phyloP scores from a whole-genome alignment of 1,139 yeast species.

The Hyphopichia burtonii region DNA sequence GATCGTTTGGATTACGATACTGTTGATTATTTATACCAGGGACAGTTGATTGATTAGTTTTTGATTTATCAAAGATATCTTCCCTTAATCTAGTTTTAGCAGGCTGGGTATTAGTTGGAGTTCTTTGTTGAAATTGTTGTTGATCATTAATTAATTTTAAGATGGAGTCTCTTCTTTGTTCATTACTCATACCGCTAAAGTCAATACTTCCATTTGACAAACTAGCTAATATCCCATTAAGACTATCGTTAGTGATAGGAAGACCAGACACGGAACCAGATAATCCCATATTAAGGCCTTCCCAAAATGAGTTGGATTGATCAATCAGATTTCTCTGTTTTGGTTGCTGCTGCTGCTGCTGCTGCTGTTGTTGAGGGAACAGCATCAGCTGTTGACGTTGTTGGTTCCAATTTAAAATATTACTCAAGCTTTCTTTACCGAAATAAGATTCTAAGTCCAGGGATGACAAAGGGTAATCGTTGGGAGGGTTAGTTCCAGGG shows the following conservation, averaged over 20 bases:
- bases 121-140: constrained; percentile 17
- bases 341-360: constrained; percentile 7
- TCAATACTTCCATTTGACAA: constrained; percentile 41
- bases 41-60: neutral
- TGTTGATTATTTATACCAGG: neutral
- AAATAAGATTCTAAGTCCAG: constrained; percentile 46
- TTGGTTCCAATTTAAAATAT: constrained; percentile 31
- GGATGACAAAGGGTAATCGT: constrained; percentile 24
- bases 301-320: constrained; percentile 21
- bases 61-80: constrained; percentile 38
- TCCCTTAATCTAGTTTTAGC: constrained; percentile 30
- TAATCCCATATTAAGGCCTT: constrained; percentile 17
- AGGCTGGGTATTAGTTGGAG: constrained; percentile 8
- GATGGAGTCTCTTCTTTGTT: constrained; percentile 44
- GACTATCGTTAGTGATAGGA: constrained; percentile 25
- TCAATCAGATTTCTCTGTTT: constrained; percentile 27
- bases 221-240: constrained; percentile 38
- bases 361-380: constrained; percentile 9
- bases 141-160: constrained; percentile 38
- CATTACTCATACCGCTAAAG: constrained; percentile 40
- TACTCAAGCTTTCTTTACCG: constrained; percentile 42
- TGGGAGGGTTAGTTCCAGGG: constrained; percentile 10
- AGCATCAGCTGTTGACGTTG: constrained; percentile 10
- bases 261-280: constrained; percentile 31
- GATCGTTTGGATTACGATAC: neutral